Evolutionary conservation across 202 grass and related monocot genomes (phyloP).

Genomic region (Bolboschoenoplectus hybrid): DNA sequence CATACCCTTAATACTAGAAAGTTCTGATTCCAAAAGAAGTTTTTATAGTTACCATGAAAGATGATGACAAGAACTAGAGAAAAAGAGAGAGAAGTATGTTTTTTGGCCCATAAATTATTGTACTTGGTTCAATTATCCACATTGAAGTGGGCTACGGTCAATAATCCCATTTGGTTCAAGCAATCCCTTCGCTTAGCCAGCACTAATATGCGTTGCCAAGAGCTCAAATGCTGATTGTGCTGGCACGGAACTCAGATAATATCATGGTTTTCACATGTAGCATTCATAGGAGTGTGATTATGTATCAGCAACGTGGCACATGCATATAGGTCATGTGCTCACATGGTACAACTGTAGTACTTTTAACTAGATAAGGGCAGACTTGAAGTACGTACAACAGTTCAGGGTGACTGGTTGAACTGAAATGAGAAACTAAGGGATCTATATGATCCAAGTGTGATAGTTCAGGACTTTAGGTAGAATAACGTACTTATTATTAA

Average conservation of each 20-base stretch:
- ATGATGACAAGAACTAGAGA: neutral
- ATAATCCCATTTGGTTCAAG: neutral
- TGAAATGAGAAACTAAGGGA: neutral
- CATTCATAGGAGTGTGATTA: slow-evolving; percentile 2
- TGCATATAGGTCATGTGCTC: neutral
- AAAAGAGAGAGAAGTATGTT: neutral
- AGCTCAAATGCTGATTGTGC: neutral
- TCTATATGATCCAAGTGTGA: neutral
- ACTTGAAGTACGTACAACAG: neutral
- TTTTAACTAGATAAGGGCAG: neutral
- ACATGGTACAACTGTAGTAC: neutral
- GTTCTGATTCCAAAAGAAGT: neutral
- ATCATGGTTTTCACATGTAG: neutral
- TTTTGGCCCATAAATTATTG: neutral
- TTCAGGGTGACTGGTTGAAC: neutral
- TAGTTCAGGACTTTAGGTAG: neutral
- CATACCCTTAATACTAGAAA: neutral
- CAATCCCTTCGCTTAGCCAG: neutral
- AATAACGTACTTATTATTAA: neutral
- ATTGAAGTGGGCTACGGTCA: neutral
- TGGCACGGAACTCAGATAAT: slow-evolving; percentile 5
- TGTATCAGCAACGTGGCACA: neutral
- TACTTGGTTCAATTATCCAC: neutral
- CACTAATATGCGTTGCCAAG: neutral
- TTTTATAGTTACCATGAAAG: slow-evolving; percentile 3